Evolutionary conservation across 2,329 filamentous ascomycete species (phyloP).

Genomic region (Colletotrichum cereale): DNA sequence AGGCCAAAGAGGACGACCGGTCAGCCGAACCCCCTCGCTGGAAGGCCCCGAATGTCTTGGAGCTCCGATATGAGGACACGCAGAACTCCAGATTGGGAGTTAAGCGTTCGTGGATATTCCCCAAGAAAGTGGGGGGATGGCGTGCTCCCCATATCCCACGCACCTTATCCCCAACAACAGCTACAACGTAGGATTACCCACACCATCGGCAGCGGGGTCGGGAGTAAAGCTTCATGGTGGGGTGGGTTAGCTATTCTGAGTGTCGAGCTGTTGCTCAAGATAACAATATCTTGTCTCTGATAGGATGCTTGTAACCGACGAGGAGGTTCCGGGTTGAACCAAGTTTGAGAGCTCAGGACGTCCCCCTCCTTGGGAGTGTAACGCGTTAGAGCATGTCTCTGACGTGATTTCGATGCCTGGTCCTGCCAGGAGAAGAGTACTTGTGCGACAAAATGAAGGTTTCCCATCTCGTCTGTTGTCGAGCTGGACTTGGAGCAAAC

Average conservation of each 20-base stretch:
- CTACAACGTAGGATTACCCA: neutral
- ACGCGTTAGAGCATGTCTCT: conserved; percentile 34
- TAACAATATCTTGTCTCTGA: conserved; percentile 33
- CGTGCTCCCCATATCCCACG: conserved; percentile 36
- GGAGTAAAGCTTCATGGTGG: conserved; percentile 15
- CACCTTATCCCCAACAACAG: conserved; percentile 24
- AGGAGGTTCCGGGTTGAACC: conserved; percentile 6
- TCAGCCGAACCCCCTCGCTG: conserved; percentile 1
- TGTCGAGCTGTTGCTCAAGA: conserved; percentile 27
- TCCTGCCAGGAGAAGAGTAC: neutral
- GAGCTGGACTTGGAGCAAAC: neutral
- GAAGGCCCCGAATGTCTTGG: conserved; percentile 6
- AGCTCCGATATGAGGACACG: conserved; percentile 28
- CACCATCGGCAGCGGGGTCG: conserved; percentile 1
- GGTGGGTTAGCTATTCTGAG: neutral
- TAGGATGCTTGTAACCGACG: conserved; percentile 12
- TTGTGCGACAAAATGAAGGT: conserved; percentile 14
- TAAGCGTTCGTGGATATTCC: conserved; percentile 20
- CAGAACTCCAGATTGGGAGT: neutral
- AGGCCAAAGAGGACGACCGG: neutral
- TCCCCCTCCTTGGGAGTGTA: conserved; percentile 23
- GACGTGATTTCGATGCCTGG: conserved; percentile 38
- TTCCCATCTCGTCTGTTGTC: neutral
- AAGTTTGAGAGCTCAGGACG: neutral
- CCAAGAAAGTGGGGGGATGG: conserved; percentile 42